A percentile compares a stretch with the other conserved stretches of the same genome.
phyloP scores from a whole-genome alignment of 1,284 basidiomycete genomes.

The Golubevia sp. region DNA sequence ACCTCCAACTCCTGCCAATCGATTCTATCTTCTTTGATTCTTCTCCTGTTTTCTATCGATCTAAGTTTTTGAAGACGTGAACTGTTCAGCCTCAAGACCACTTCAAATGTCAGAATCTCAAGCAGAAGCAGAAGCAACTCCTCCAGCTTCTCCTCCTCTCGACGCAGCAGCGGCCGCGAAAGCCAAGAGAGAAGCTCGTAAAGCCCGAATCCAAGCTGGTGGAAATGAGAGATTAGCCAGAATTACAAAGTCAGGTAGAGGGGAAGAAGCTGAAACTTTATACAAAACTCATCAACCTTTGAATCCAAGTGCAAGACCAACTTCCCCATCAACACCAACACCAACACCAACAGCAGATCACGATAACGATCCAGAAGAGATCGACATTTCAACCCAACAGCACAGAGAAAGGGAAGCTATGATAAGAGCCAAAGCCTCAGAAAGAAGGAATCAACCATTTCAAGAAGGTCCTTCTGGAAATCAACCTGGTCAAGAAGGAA shows the following conservation, averaged over 20 bases:
- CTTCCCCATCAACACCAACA: background rate
- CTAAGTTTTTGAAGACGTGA: no score
- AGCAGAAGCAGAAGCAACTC: background rate
- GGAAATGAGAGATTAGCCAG: constrained; percentile 53
- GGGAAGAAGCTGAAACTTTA: constrained; percentile 40
- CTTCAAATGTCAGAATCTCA: no score
- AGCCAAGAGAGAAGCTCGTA: constrained; percentile 51
- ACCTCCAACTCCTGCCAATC: no score
- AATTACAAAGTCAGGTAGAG: constrained; percentile 56
- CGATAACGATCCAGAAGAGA: constrained; percentile 40
- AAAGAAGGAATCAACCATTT: constrained; percentile 3
- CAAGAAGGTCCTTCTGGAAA: background rate
- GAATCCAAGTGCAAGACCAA: background rate
- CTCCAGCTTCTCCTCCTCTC: constrained; percentile 5
- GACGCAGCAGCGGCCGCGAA: constrained; percentile 44
- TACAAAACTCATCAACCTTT: constrained; percentile 21
- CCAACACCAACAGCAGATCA: constrained; percentile 6
- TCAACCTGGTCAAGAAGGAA: background rate
- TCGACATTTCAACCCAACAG: constrained; percentile 21
- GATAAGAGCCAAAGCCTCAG: constrained; percentile 16
- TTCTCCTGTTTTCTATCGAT: no score
- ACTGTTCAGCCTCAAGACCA: no score
- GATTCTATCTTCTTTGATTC: no score
- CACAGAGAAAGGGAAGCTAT: constrained; percentile 29
- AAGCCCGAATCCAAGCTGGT: constrained; percentile 49